These are phyloP conservation scores for Termitomyces sp. DNA, from an alignment of 768 basidiomycete genomes.

Conservation along the genomic window DNA sequence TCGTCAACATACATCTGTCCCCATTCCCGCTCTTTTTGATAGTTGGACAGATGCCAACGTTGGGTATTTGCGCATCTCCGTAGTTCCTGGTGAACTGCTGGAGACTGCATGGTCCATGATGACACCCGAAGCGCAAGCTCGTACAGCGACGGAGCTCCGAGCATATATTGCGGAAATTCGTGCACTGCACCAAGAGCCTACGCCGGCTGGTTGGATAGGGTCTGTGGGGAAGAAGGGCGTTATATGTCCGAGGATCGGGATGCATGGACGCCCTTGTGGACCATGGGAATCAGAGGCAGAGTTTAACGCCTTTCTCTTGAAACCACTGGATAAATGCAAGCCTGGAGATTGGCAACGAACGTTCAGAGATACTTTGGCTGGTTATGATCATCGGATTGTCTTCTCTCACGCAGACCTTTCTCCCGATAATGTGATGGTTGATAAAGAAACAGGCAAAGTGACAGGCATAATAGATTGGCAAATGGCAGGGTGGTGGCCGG, in stretches of 20 bases:
- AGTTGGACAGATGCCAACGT: not conserved
- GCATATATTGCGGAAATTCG: not conserved
- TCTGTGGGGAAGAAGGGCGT: not conserved
- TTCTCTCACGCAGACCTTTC: conserved; percentile 2
- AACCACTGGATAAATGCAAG: not conserved
- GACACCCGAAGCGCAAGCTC: not conserved
- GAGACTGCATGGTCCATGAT: not conserved
- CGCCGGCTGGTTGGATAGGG: not conserved
- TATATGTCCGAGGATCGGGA: not conserved
- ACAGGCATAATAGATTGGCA: conserved; percentile 17
- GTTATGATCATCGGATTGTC: not conserved
- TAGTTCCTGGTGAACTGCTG: not conserved
- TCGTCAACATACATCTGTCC: not conserved
- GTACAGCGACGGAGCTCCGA: not conserved
- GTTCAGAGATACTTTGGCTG: not conserved
- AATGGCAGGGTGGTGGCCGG: conserved; percentile 13
- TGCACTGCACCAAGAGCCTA: not conserved
- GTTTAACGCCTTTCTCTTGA: not conserved
- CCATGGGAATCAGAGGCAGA: not conserved
- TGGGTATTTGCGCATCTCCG: not conserved
- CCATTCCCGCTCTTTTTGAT: not conserved
- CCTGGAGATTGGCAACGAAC: not conserved
- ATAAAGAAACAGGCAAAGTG: conserved; percentile 5
- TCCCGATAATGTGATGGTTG: not conserved
- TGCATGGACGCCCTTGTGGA: not conserved